A percentile compares a stretch with the other conserved stretches of the same genome.
phyloP scores from a whole-genome alignment of 164 flowering plant species.

The Tinospora cordifolia region DNA sequence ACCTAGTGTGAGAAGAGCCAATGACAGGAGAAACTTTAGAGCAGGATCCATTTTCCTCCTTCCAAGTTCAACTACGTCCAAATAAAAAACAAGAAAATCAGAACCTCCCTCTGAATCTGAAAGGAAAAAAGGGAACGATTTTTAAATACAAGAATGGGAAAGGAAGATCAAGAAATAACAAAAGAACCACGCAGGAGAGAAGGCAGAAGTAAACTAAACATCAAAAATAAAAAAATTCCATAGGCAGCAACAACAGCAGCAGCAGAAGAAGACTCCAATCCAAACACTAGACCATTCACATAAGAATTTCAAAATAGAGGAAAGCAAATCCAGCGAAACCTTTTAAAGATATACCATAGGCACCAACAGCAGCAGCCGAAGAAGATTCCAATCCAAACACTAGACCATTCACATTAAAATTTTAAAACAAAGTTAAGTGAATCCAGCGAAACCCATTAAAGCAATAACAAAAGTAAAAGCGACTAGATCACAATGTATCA shows the following conservation, averaged over 20 bases:
- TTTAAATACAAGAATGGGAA: too few relatives aligned
- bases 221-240: background rate
- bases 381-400: too few relatives aligned
- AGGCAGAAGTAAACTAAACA: background rate
- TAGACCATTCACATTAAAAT: too few relatives aligned
- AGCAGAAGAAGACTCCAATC: background rate
- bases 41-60: constrained; percentile 31
- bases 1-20: constrained; percentile 39
- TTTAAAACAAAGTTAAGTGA: too few relatives aligned
- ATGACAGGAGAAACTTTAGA: constrained; percentile 19
- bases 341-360: background rate
- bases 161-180: too few relatives aligned
- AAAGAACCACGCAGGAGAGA: too few relatives aligned
- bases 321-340: background rate
- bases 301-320: background rate
- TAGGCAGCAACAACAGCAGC: background rate
- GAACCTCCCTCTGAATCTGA: background rate
- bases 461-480: background rate
- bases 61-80: constrained; percentile 14
- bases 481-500: too few relatives aligned
- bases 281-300: background rate
- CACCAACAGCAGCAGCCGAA: too few relatives aligned
- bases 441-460: background rate
- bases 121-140: too few relatives aligned
- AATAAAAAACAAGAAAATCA: constrained; percentile 2